phyloP scores from a whole-genome alignment of 129 eudicot genomes.

The Saposhnikovia divaricata region DNA sequence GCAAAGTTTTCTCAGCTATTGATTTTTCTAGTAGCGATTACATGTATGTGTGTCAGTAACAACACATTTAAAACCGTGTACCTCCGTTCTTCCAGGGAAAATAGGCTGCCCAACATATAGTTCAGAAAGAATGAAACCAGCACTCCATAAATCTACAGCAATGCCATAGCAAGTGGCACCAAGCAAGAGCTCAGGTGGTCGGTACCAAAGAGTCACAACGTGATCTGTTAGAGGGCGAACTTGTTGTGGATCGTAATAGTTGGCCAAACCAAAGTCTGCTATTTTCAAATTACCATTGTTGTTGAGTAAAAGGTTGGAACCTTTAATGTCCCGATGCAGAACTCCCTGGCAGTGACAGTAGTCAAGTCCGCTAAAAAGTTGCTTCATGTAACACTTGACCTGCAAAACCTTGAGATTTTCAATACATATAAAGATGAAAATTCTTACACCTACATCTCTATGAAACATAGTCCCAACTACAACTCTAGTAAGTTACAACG shows the following conservation, averaged over 20 bases:
- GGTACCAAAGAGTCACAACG: slow-evolving; percentile 88
- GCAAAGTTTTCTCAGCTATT: too few relatives aligned
- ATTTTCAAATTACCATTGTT: slow-evolving; percentile 68
- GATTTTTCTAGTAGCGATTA: too few relatives aligned
- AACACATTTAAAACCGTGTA: neutral
- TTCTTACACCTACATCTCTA: neutral
- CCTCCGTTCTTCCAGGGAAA: slow-evolving; percentile 56
- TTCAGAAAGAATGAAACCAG: slow-evolving; percentile 56
- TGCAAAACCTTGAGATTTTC: slow-evolving; percentile 15
- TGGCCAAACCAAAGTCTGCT: slow-evolving; percentile 89
- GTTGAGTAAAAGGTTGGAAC: slow-evolving; percentile 82
- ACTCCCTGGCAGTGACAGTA: slow-evolving; percentile 86
- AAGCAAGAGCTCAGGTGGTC: slow-evolving; percentile 92
- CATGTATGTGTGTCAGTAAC: too few relatives aligned
- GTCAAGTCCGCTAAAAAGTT: slow-evolving; percentile 80
- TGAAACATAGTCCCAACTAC: neutral
- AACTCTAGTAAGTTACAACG: neutral
- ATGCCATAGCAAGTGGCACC: slow-evolving; percentile 89
- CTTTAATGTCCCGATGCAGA: slow-evolving; percentile 89
- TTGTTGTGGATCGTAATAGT: slow-evolving; percentile 65
- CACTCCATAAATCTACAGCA: slow-evolving; percentile 84
- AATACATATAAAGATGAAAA: neutral
- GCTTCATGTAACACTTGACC: slow-evolving; percentile 96
- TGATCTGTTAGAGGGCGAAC: slow-evolving; percentile 85
- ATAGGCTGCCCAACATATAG: slow-evolving; percentile 49